Evolutionary conservation across 208 protist species (phyloP), one percentile per base, ranked within the genome.

Genomic region (Crithidia brevicula): DNA sequence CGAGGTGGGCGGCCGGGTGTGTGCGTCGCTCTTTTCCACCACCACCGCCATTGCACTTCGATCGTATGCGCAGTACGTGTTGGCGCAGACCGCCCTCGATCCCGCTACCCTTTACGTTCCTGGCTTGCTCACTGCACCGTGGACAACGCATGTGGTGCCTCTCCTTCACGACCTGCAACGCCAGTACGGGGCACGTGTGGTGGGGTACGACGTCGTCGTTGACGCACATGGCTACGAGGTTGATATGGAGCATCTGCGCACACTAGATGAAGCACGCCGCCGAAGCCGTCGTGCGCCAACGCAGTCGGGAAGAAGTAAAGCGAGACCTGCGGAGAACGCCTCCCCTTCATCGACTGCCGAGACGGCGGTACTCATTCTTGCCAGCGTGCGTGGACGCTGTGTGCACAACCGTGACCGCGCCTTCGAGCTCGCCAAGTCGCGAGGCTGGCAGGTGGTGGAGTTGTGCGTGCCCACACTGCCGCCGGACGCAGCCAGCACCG

Each of bases 381-480:
- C 62, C 25, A 69, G 63, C 28, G 11, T 69, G 20, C 63, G 63
- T 28, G 63, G 63, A 18, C 63, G 50, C 13, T 22, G 25, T 13
- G 52, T 53, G 11, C 63, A 60, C 52, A 69, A 69, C 53, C 34
- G 47, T 38, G 40, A 61, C 53, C 23, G 23, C 20, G 63, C 52
- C 10, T 51, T 54, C 38, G 42, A 58, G 52, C 43, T 50, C 10
- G 63, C 63, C 45, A 76, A 76, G 40, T 34, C 46, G 27, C 62
- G 42, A 2, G 62, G 70, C 33, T 70, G 61, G 70, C 45, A 69
- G 3, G 47, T 76, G 4, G 45, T 76, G 56, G 70, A 76, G 63
- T 56, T 76, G 16, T 65, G 62, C 30, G 25, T 76, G 53, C 70
- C 70, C 15, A 76, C 70, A 7, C 54, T 76, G 28, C 61, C 70